Conservation (phyloP, 1,284 basidiomycete genomes). For the Stereum hirsutum region DNA sequence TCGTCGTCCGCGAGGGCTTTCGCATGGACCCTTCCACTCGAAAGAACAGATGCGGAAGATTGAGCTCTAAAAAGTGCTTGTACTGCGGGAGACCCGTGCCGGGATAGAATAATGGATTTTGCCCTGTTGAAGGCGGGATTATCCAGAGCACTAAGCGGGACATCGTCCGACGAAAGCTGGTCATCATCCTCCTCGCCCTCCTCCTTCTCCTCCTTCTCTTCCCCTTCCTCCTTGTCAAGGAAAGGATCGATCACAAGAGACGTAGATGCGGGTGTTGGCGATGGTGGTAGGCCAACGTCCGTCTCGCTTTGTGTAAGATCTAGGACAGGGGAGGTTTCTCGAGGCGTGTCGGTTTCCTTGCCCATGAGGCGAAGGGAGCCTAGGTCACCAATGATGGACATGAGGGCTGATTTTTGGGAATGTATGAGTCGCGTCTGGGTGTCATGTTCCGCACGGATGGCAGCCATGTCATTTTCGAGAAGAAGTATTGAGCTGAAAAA, state of each 20-base stretch:
- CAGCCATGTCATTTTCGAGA: conserved; percentile 68
- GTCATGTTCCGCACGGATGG: conserved; percentile 67
- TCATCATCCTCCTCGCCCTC: conserved; percentile 27
- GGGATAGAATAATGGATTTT: too few species aligned
- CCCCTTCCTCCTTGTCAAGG: conserved; percentile 32
- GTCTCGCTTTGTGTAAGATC: conserved; percentile 26
- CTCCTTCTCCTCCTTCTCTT: conserved; percentile 26
- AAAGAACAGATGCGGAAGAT: conserved; percentile 15
- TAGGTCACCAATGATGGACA: conserved; percentile 54
- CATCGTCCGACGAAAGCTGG: conserved; percentile 20
- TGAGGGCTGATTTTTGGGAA: conserved; percentile 58
- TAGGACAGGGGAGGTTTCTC: conserved; percentile 28
- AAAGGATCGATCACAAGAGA: conserved; percentile 13
- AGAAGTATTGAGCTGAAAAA: conserved; percentile 48
- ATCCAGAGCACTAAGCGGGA: conserved; percentile 22
- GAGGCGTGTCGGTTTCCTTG: conserved; percentile 43
- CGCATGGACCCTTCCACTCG: conserved; percentile 10
- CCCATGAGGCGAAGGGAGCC: conserved; percentile 53
- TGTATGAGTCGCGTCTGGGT: conserved; percentile 56
- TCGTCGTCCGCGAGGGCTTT: conserved; percentile 41
- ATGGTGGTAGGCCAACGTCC: conserved; percentile 8
- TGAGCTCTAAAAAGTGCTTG: conserved; percentile 26
- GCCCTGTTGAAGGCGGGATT: too few species aligned
- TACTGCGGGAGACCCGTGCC: too few species aligned
- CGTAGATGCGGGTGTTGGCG: background rate